Evolutionary conservation across 345 rosid species (phyloP).

Genomic region (Citrus inodora): DNA sequence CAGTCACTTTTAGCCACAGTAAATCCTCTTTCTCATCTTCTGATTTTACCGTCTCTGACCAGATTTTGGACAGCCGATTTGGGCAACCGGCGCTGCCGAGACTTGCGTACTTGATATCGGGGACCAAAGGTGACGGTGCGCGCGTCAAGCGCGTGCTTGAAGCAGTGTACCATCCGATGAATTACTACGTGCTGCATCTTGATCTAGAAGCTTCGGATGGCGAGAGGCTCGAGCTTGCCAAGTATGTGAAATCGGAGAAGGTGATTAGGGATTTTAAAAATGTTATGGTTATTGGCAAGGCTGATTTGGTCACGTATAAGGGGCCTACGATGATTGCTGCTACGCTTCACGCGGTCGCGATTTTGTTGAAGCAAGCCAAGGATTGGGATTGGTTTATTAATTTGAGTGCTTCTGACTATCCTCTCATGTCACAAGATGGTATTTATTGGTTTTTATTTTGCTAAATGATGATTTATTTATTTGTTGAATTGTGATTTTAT

Average conservation of each 20-base stretch:
- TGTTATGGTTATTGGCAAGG: constrained; percentile 80
- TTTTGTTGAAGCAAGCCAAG: constrained; percentile 62
- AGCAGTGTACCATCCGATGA: constrained; percentile 77
- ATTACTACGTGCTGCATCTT: constrained; percentile 73
- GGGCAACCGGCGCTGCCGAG: constrained; percentile 43
- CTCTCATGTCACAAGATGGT: constrained; percentile 94
- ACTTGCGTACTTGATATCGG: constrained; percentile 72
- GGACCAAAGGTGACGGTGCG: constrained; percentile 69
- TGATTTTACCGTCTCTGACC: constrained; percentile 6
- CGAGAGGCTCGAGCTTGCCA: constrained; percentile 77
- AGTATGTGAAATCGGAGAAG: constrained; percentile 61
- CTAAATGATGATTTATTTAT: background rate
- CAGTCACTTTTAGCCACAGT: constrained; percentile 30
- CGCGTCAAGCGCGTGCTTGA: constrained; percentile 59
- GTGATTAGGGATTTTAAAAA: constrained; percentile 53
- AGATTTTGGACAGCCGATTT: constrained; percentile 12
- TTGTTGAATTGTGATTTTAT: background rate
- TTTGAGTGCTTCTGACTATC: constrained; percentile 79
- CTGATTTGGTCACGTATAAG: constrained; percentile 73
- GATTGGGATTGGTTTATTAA: constrained; percentile 98
- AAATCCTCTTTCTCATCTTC: constrained; percentile 21
- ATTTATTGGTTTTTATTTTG: background rate
- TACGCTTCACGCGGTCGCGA: constrained; percentile 67
- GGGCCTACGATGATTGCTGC: constrained; percentile 85
- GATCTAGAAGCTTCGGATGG: constrained; percentile 80